These are phyloP conservation scores for Shiraia bambusicola DNA, from an alignment of 2,329 filamentous ascomycete genomes.

Conservation along the genomic window DNA sequence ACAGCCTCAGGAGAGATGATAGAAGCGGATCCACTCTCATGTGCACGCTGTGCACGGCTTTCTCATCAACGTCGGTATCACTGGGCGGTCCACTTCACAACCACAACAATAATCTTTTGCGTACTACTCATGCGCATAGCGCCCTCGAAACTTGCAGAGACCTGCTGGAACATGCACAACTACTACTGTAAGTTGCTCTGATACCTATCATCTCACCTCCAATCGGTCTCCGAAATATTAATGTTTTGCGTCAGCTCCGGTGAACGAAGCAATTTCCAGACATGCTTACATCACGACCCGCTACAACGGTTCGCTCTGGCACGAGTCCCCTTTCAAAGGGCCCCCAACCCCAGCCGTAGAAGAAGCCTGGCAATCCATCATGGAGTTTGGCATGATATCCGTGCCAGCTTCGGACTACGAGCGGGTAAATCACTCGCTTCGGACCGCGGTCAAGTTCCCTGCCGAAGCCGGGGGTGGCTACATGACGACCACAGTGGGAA, in stretches of 20 bases:
- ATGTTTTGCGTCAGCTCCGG: background rate
- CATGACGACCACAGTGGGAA: background rate
- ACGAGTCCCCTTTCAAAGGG: constrained; percentile 2
- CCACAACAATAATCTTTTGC: background rate
- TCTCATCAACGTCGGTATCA: background rate
- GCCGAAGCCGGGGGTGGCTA: background rate
- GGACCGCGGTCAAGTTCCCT: constrained; percentile 1
- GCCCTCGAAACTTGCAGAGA: background rate
- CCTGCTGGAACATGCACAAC: background rate
- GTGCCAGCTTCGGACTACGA: background rate
- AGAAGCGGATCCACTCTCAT: too few species aligned
- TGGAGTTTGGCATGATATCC: constrained; percentile 2
- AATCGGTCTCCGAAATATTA: background rate
- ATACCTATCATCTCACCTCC: background rate
- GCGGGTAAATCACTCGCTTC: background rate
- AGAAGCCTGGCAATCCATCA: constrained; percentile 2
- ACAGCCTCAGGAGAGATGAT: too few species aligned
- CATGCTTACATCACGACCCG: constrained; percentile 1
- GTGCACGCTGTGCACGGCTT: too few species aligned
- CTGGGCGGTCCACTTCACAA: background rate
- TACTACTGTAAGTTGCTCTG: background rate
- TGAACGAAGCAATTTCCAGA: background rate
- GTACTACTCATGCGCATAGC: background rate
- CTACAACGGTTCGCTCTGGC: constrained; percentile 2
- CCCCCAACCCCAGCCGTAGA: background rate